These are phyloP conservation scores for Fusarium pininemorale DNA, from an alignment of 2,329 filamentous ascomycete species.

Conservation along the genomic window DNA sequence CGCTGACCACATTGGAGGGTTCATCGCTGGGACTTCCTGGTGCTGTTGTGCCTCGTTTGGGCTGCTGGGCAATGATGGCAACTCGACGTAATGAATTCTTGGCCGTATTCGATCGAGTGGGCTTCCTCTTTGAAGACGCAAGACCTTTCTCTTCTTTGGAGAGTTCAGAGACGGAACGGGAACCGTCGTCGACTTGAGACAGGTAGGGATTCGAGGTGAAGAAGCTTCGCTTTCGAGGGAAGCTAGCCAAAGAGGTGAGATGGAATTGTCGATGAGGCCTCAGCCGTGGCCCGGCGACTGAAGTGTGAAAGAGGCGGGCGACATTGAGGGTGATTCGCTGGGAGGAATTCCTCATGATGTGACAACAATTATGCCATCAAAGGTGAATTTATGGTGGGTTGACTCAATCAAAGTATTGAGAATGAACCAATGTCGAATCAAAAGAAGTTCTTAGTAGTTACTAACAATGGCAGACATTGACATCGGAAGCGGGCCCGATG, in stretches of 20 bases:
- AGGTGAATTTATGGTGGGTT: neutral
- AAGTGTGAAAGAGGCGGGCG: constrained; percentile 44
- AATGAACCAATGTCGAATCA: neutral
- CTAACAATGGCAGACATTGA: neutral
- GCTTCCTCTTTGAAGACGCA: constrained; percentile 55
- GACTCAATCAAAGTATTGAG: constrained; percentile 2
- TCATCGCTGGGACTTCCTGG: constrained; percentile 44
- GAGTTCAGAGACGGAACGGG: constrained; percentile 31
- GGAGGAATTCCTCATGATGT: constrained; percentile 47
- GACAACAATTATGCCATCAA: constrained; percentile 34
- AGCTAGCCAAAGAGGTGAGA: constrained; percentile 52
- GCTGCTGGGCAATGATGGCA: constrained; percentile 82
- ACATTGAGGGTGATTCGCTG: constrained; percentile 47
- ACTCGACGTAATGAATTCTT: constrained; percentile 85
- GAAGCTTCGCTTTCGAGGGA: constrained; percentile 68
- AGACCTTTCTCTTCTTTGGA: constrained; percentile 29
- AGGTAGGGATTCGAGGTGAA: constrained; percentile 72
- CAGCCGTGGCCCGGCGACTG: constrained; percentile 39
- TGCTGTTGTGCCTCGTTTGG: constrained; percentile 47
- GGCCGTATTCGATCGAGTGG: constrained; percentile 55
- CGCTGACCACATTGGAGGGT: constrained; percentile 60
- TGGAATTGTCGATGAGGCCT: constrained; percentile 54
- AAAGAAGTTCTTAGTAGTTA: neutral
- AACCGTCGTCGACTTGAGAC: constrained; percentile 51
- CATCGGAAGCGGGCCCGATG: constrained; percentile 8